Conservation (phyloP, 225 moss, liverwort and hornwort genomes). For the Thuidium tamariscinum region DNA sequence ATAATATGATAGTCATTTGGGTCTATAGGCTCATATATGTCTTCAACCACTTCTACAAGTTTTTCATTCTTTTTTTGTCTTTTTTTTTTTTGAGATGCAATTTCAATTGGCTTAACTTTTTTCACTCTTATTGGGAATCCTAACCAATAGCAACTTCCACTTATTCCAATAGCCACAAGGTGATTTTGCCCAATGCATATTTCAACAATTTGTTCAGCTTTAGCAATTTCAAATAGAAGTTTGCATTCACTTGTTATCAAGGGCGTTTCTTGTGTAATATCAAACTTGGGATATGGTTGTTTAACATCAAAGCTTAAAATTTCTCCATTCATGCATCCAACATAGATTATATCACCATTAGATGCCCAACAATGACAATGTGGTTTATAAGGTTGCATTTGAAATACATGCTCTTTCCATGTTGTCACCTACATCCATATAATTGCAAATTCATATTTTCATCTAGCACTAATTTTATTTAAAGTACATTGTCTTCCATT, state of each 20-base stretch:
- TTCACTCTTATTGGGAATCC: constrained; percentile 30
- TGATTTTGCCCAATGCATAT: constrained; percentile 57
- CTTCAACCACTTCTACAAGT: neutral
- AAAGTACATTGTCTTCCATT: neutral
- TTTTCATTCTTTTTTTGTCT: constrained; percentile 2
- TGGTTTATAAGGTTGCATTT: constrained; percentile 22
- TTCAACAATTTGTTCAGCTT: constrained; percentile 6
- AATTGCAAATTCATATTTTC: neutral
- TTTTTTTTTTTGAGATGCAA: constrained; percentile 7
- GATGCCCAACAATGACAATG: constrained; percentile 72
- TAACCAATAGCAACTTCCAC: constrained; percentile 57
- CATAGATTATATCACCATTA: constrained; percentile 60
- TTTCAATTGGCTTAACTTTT: constrained; percentile 21
- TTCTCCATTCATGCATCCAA: constrained; percentile 60
- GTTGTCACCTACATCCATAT: constrained; percentile 37
- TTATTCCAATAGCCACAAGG: constrained; percentile 30
- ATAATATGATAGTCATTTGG: constrained; percentile 1
- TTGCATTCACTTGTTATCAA: neutral
- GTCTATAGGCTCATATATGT: constrained; percentile 6
- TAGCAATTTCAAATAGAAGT: constrained; percentile 6
- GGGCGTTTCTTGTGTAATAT: neutral
- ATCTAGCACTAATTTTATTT: neutral
- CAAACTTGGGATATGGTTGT: constrained; percentile 21
- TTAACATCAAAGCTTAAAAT: constrained; percentile 63
- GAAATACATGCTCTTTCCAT: constrained; percentile 38